A percentile compares a stretch with the other conserved stretches of the same genome.
Conservation (phyloP, 176 grass and related monocot species). For the Avena atlantica region DNA sequence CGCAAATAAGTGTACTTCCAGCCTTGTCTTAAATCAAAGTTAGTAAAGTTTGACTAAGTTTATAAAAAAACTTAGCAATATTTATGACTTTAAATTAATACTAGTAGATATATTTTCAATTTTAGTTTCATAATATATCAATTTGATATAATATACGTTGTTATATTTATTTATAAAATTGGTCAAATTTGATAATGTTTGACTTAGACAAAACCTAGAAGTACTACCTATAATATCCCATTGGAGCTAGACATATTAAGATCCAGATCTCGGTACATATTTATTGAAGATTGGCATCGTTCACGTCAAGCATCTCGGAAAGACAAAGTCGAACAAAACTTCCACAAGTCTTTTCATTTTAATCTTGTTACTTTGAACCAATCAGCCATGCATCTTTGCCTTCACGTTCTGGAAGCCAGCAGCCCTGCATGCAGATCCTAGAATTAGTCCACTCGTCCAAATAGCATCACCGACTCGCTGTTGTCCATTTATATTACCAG, state of each 20-base stretch:
- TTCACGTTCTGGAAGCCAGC: neutral
- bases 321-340: neutral
- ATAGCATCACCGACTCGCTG: neutral
- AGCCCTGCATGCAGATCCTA: neutral
- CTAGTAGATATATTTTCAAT: too few relatives aligned
- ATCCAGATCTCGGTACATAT: neutral
- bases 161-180: too few relatives aligned
- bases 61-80: too few relatives aligned
- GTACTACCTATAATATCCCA: too few relatives aligned
- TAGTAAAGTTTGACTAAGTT: too few relatives aligned
- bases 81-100: too few relatives aligned
- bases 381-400: neutral
- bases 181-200: too few relatives aligned
- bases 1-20: too few relatives aligned
- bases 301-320: neutral
- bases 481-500: neutral
- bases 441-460: neutral
- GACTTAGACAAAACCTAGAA: too few relatives aligned
- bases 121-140: too few relatives aligned
- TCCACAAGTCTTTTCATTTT: neutral
- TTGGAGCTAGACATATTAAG: neutral
- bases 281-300: neutral
- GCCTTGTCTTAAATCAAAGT: too few relatives aligned
- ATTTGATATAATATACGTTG: too few relatives aligned
- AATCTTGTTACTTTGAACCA: neutral